phyloP scores from a whole-genome alignment of 441 rosid species.

The Cnidoscolus chayamansa region DNA sequence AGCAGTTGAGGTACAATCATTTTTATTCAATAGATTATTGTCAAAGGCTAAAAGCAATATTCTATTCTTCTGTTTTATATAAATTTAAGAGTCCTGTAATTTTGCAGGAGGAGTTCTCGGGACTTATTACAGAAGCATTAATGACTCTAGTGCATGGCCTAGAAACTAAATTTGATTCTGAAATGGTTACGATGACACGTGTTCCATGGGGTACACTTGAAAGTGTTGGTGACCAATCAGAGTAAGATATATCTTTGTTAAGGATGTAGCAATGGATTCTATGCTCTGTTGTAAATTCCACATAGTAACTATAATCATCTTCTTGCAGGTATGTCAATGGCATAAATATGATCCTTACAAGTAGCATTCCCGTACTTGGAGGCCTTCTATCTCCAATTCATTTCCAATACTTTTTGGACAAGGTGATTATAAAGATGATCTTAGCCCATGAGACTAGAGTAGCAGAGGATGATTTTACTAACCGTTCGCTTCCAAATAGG shows the following conservation, averaged over 20 bases:
- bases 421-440: constrained; percentile 45
- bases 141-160: constrained; percentile 90
- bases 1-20: constrained; percentile 69
- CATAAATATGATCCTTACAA: constrained; percentile 67
- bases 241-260: constrained; percentile 43
- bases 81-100: constrained; percentile 24
- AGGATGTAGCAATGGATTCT: constrained; percentile 14
- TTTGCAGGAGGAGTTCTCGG: constrained; percentile 94
- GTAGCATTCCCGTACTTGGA: constrained; percentile 86
- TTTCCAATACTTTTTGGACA: constrained; percentile 95
- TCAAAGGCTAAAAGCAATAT: not conserved
- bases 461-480: not conserved
- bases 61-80: constrained; percentile 22
- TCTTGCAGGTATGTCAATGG: constrained; percentile 86
- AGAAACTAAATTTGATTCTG: constrained; percentile 93
- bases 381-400: constrained; percentile 81
- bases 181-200: constrained; percentile 97
- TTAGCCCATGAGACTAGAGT: not conserved
- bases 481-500: constrained; percentile 10
- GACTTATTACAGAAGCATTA: constrained; percentile 83
- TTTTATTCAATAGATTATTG: constrained; percentile 12
- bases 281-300: constrained; percentile 9
- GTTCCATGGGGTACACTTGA: constrained; percentile 97
- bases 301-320: constrained; percentile 23
- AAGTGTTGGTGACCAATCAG: constrained; percentile 98